Conservation (phyloP, 495 filamentous ascomycete species). For the Aspergillus kassunensis region DNA sequence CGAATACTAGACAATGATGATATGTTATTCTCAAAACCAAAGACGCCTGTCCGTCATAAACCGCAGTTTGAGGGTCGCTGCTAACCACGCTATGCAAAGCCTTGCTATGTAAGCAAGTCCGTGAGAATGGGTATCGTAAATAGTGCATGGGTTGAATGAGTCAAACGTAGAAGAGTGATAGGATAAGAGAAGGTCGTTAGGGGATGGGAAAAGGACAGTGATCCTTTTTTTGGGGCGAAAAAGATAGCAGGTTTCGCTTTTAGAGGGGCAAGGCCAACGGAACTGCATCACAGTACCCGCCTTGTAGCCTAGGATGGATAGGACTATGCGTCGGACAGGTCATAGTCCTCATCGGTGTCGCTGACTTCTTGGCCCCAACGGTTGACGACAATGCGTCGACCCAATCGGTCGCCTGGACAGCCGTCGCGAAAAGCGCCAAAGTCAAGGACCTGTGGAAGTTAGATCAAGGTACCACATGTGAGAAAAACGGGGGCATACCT, state of each 20-base stretch:
- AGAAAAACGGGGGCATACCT: constrained; percentile 57
- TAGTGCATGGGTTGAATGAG: constrained; percentile 17
- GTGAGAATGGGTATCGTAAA: constrained; percentile 23
- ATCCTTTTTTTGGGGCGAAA: not conserved
- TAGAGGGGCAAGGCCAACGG: not conserved
- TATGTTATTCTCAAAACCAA: constrained; percentile 18
- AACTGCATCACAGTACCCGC: not conserved
- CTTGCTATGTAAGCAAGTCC: constrained; percentile 23
- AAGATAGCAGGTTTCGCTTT: not conserved
- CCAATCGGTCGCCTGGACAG: constrained; percentile 67
- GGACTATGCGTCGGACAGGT: constrained; percentile 33
- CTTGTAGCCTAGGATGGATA: not conserved
- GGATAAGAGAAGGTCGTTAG: not conserved
- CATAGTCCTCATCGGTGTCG: constrained; percentile 41
- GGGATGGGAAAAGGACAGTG: not conserved
- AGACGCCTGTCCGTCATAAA: constrained; percentile 40
- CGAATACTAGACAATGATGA: constrained; percentile 13
- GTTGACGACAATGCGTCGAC: constrained; percentile 77
- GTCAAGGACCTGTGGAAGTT: constrained; percentile 40
- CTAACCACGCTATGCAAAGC: constrained; percentile 47
- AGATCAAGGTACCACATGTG: not conserved
- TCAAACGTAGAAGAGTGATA: constrained; percentile 4
- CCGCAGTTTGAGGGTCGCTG: constrained; percentile 35
- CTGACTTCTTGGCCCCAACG: constrained; percentile 43
- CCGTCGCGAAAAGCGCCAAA: constrained; percentile 89